Evolutionary conservation across 2,329 filamentous ascomycete species (phyloP).

Genomic region (Apiospora rasikravindrae): DNA sequence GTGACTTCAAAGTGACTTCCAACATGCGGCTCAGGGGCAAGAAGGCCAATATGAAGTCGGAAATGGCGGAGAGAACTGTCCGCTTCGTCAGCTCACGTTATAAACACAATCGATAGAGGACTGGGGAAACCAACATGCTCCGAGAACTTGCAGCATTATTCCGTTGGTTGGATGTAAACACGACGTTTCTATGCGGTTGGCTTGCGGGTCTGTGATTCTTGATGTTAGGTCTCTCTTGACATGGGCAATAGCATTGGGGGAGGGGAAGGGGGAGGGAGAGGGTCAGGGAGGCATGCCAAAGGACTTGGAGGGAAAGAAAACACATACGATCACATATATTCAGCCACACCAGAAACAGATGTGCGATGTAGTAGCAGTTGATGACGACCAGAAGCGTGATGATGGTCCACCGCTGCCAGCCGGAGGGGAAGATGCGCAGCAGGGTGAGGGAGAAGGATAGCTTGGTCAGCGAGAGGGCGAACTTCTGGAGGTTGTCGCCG

Average conservation of each 20-base stretch:
- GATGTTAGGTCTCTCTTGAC: not conserved
- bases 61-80: slow-evolving; percentile 28
- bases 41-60: slow-evolving; percentile 43
- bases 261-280: not conserved
- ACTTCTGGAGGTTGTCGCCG: slow-evolving; percentile 4
- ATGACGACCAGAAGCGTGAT: slow-evolving; percentile 39
- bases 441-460: slow-evolving; percentile 45
- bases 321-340: slow-evolving; percentile 25
- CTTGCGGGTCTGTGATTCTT: not conserved
- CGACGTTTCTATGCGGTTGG: not conserved
- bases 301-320: not conserved
- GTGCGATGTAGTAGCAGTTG: slow-evolving; percentile 28
- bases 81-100: not conserved
- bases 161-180: not conserved
- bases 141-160: not conserved
- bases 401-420: slow-evolving; percentile 34
- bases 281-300: not conserved
- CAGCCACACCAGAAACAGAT: slow-evolving; percentile 28
- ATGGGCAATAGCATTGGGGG: too few relatives aligned
- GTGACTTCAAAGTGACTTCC: slow-evolving; percentile 41
- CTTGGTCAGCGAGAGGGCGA: slow-evolving; percentile 44
- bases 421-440: slow-evolving; percentile 35
- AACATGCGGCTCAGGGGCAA: slow-evolving; percentile 45
- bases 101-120: too few relatives aligned
- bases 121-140: slow-evolving; percentile 4